Conservation (phyloP, 441 rosid genomes). For the Biscutella auriculata region DNA sequence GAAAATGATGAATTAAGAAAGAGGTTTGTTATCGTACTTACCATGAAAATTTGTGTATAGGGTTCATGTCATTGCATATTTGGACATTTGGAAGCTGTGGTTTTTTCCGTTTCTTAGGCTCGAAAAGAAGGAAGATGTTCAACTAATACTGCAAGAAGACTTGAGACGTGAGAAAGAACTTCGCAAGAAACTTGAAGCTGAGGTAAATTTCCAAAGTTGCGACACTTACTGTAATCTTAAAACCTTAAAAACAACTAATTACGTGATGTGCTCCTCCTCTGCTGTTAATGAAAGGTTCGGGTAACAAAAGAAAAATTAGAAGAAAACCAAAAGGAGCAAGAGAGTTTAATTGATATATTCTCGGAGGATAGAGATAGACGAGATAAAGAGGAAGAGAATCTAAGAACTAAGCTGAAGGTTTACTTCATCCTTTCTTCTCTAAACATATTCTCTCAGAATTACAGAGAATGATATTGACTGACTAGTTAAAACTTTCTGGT, state of each 20-base stretch:
- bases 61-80: not conserved
- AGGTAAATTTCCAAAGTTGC: constrained; percentile 30
- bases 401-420: constrained; percentile 57
- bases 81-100: not conserved
- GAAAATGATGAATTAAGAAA: constrained; percentile 46
- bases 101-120: constrained; percentile 26
- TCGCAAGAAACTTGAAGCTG: constrained; percentile 37
- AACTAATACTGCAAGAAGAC: constrained; percentile 19
- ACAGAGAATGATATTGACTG: not conserved
- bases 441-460: not conserved
- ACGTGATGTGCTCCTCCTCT: too few relatives aligned
- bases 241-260: too few relatives aligned
- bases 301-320: constrained; percentile 35
- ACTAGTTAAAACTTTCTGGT: not conserved
- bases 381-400: constrained; percentile 50
- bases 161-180: constrained; percentile 32
- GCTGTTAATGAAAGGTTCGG: too few relatives aligned
- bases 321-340: constrained; percentile 55
- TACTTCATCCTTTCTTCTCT: not conserved
- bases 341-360: constrained; percentile 48
- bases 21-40: constrained; percentile 30
- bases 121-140: constrained; percentile 24
- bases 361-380: constrained; percentile 66
- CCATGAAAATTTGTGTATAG: not conserved
- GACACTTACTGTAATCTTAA: too few relatives aligned